A percentile compares a stretch with the other conserved stretches of the same genome.
Conservation (phyloP, 1,284 basidiomycete species). For the Neonothopanus nambi region DNA sequence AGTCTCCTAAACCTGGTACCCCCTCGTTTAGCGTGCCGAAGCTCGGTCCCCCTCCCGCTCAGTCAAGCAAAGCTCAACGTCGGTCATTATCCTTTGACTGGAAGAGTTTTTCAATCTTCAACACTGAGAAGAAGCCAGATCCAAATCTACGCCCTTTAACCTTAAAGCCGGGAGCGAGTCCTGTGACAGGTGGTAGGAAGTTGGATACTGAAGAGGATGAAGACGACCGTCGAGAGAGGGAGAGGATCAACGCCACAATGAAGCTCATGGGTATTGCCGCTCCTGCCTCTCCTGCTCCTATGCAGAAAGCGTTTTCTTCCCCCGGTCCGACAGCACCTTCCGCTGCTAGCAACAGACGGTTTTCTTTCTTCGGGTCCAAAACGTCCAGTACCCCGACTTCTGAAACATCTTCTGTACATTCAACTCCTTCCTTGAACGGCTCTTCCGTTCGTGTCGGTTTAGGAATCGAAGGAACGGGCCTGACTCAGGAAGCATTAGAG, state of each 20-base stretch:
- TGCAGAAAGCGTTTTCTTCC: conserved; percentile 43
- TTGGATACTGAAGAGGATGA: conserved; percentile 84
- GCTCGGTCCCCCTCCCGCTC: conserved; percentile 24
- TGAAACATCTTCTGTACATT: conserved; percentile 51
- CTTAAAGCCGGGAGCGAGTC: conserved; percentile 58
- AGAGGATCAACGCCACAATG: conserved; percentile 84
- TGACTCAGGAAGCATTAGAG: conserved; percentile 75
- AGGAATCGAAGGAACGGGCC: conserved; percentile 41
- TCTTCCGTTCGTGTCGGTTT: conserved; percentile 34
- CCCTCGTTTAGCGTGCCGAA: conserved; percentile 33
- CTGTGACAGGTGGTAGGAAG: conserved; percentile 67
- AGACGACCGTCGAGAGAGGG: conserved; percentile 81
- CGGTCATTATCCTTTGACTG: conserved; percentile 82
- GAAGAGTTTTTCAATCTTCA: conserved; percentile 72
- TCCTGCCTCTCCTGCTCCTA: conserved; percentile 32
- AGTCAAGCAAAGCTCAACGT: conserved; percentile 51
- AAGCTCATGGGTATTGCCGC: conserved; percentile 87
- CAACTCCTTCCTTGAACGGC: conserved; percentile 38
- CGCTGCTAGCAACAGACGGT: conserved; percentile 44
- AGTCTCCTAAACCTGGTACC: conserved; percentile 31
- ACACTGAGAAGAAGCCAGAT: conserved; percentile 61
- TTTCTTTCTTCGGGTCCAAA: conserved; percentile 68
- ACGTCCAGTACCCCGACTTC: conserved; percentile 40
- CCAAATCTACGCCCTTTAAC: conserved; percentile 70
- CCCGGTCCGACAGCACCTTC: conserved; percentile 34